These are phyloP conservation scores for Penicillium freii DNA, from an alignment of 2,329 filamentous ascomycete genomes.

Conservation along the genomic window DNA sequence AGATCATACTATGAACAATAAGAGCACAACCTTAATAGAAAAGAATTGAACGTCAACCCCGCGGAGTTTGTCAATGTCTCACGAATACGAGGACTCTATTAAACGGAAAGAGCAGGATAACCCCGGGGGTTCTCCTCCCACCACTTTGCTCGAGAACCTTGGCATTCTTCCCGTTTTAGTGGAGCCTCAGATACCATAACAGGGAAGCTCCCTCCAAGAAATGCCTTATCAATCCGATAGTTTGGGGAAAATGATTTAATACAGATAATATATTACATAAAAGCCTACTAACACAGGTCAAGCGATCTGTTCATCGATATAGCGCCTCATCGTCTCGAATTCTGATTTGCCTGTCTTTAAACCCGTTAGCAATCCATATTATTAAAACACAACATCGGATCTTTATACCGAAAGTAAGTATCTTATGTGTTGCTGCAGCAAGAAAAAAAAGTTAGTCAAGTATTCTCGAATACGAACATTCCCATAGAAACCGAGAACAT, in stretches of 20 bases:
- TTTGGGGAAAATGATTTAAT: not conserved
- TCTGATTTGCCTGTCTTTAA: conserved; percentile 46
- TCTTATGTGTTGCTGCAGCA: conserved; percentile 42
- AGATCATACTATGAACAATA: not conserved
- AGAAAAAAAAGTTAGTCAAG: not conserved
- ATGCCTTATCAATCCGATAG: not conserved
- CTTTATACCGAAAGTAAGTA: conserved; percentile 44
- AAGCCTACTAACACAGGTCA: conserved; percentile 7
- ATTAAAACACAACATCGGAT: not conserved
- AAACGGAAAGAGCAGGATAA: not conserved
- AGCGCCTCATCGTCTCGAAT: conserved; percentile 48
- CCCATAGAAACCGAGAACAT: not conserved
- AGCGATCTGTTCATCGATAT: conserved; percentile 46
- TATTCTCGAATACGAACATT: not conserved
- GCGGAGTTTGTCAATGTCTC: not conserved
- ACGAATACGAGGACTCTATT: not conserved
- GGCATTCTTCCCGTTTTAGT: not conserved
- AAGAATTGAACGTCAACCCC: not conserved
- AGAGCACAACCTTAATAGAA: not conserved
- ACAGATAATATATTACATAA: not conserved
- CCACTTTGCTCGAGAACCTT: not conserved
- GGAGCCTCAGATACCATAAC: not conserved
- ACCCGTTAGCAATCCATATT: conserved; percentile 6
- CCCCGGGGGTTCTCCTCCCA: not conserved
- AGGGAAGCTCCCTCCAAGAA: not conserved